Percentiles rank a stretch among this genome's conserved stretches.
Evolutionary conservation across 257 asterid species (phyloP).

Genomic region (Gentiana straminea): DNA sequence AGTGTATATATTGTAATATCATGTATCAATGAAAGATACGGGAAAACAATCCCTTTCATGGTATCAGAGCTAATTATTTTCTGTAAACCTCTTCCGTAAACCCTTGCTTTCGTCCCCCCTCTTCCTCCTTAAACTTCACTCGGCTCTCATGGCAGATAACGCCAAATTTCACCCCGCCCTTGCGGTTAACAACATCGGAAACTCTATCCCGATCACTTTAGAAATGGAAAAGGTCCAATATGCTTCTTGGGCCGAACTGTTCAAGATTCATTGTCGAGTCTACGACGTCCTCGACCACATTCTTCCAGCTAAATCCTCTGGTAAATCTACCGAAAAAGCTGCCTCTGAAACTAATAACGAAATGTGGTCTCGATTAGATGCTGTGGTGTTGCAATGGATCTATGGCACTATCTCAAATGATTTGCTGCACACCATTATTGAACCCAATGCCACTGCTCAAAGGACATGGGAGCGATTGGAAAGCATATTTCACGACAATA

Average conservation of each 20-base stretch:
- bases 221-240: slow-evolving; percentile 20
- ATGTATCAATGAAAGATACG: no score
- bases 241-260: slow-evolving; percentile 6
- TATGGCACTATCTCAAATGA: slow-evolving; percentile 9
- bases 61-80: no score
- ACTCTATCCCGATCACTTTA: slow-evolving; percentile 15
- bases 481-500: no score
- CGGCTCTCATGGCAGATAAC: slow-evolving; percentile 1
- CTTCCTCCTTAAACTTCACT: no score
- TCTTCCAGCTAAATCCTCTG: background rate
- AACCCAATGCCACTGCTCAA: background rate
- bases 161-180: slow-evolving; percentile 1
- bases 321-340: slow-evolving; percentile 16
- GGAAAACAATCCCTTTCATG: no score
- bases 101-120: no score
- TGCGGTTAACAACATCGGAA: slow-evolving; percentile 12
- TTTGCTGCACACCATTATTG: background rate
- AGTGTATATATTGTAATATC: no score
- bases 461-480: background rate
- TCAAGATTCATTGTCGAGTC: no score
- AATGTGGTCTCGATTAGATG: no score
- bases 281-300: slow-evolving; percentile 26
- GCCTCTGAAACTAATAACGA: slow-evolving; percentile 7
- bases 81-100: no score
- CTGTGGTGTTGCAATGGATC: no score